Percentiles rank a stretch among this genome's conserved stretches.
phyloP scores from a whole-genome alignment of 2,329 filamentous ascomycete genomes.

The Colletotrichum trifolii region DNA sequence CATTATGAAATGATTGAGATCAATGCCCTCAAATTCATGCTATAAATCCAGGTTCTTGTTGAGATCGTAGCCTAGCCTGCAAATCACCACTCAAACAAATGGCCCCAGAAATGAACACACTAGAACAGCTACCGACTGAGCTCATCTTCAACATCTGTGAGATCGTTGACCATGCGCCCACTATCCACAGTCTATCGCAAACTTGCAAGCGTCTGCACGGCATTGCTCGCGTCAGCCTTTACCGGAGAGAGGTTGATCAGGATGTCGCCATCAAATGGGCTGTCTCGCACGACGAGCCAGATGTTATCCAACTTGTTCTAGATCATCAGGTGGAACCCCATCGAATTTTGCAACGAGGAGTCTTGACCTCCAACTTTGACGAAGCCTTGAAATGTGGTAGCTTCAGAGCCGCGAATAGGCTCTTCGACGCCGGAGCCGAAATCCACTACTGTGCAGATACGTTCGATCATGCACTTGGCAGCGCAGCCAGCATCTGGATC shows the following conservation, averaged over 20 bases:
- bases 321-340: neutral
- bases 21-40: no score
- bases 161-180: neutral
- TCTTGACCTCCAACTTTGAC: neutral
- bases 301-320: neutral
- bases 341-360: neutral
- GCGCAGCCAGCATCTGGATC: fast-evolving
- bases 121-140: neutral
- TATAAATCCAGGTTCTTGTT: no score
- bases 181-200: neutral
- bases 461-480: fast-evolving
- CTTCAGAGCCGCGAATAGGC: neutral
- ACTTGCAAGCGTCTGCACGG: neutral
- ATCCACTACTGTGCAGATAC: neutral
- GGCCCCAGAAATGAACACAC: neutral
- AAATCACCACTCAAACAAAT: no score
- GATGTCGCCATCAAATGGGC: neutral
- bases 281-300: neutral
- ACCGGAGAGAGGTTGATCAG: neutral
- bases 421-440: neutral
- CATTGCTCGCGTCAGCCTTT: neutral
- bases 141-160: neutral
- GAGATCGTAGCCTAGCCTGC: no score
- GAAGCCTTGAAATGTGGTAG: neutral
- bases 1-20: no score